phyloP scores from a whole-genome alignment of 768 basidiomycete genomes.

The Termitomyces sp. region DNA sequence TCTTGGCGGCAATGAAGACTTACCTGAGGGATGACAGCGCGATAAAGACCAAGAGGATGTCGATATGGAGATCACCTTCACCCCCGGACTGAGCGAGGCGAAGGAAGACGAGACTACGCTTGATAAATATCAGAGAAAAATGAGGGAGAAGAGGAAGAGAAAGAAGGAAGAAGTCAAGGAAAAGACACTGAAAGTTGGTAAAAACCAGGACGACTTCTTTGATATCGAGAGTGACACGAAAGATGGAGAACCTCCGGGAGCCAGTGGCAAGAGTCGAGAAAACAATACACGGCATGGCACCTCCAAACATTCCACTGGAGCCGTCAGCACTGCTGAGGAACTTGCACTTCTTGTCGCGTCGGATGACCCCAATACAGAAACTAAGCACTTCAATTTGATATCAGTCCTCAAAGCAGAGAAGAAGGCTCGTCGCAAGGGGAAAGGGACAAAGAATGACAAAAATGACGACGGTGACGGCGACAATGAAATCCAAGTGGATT shows the following conservation, averaged over 20 bases:
- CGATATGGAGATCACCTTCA: constrained; percentile 96
- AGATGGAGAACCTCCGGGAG: constrained; percentile 11
- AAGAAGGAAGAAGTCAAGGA: constrained; percentile 64
- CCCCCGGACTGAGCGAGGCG: constrained; percentile 65
- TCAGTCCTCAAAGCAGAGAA: constrained; percentile 87
- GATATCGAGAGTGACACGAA: constrained; percentile 42
- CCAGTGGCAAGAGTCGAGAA: constrained; percentile 8
- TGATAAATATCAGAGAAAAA: constrained; percentile 84
- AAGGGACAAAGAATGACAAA: constrained; percentile 35
- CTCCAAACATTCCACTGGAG: constrained; percentile 17
- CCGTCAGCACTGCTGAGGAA: constrained; percentile 54
- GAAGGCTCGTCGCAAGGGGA: constrained; percentile 37
- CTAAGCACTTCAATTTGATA: constrained; percentile 86
- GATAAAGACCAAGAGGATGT: constrained; percentile 44
- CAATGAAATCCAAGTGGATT: constrained; percentile 74
- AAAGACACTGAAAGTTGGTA: constrained; percentile 17
- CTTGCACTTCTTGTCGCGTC: constrained; percentile 56
- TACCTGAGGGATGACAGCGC: constrained; percentile 83
- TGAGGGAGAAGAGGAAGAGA: constrained; percentile 82
- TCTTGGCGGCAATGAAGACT: constrained; percentile 56
- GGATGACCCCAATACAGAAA: constrained; percentile 46
- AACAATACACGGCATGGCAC: constrained; percentile 7
- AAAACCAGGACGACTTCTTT: constrained; percentile 72
- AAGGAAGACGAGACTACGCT: constrained; percentile 72
- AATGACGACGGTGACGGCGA: constrained; percentile 36